Conservation (phyloP, 352 stramenopile species). For the Aphanomyces euteiches region DNA sequence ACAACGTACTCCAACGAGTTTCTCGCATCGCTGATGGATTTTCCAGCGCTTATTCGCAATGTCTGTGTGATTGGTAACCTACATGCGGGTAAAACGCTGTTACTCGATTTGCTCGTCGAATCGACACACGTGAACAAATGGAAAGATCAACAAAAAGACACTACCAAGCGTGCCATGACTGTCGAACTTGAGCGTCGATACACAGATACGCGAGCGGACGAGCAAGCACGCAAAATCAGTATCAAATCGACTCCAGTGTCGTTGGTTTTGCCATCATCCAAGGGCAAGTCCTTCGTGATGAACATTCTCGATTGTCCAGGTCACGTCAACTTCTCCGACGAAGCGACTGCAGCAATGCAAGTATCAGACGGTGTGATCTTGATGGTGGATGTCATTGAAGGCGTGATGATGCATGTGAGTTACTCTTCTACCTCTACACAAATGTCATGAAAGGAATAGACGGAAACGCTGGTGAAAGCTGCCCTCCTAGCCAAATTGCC, state of each 20-base stretch:
- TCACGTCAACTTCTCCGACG: constrained; percentile 97
- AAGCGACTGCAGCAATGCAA: constrained; percentile 91
- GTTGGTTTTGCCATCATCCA: constrained; percentile 89
- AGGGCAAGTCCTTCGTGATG: constrained; percentile 94
- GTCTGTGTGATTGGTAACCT: constrained; percentile 96
- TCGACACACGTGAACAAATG: constrained; percentile 86
- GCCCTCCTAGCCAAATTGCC: constrained; percentile 87
- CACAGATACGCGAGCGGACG: constrained; percentile 95
- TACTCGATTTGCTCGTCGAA: constrained; percentile 89
- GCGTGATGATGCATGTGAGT: constrained; percentile 94
- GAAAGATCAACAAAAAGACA: constrained; percentile 47
- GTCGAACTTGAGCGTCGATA: constrained; percentile 71
- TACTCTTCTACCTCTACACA: not conserved
- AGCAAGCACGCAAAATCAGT: constrained; percentile 95
- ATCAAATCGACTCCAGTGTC: constrained; percentile 97
- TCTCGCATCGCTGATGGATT: constrained; percentile 86
- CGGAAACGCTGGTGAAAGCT: constrained; percentile 92
- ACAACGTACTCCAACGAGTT: constrained; percentile 90
- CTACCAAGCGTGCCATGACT: constrained; percentile 36
- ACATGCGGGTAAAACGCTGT: constrained; percentile 94
- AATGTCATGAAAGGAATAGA: constrained; percentile 49
- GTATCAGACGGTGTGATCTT: constrained; percentile 93
- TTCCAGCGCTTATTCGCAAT: constrained; percentile 88
- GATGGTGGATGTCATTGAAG: constrained; percentile 97
- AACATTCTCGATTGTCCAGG: constrained; percentile 97